phyloP scores from a whole-genome alignment of 2,329 filamentous ascomycete species.

The Davidsoniella eucalypti region DNA sequence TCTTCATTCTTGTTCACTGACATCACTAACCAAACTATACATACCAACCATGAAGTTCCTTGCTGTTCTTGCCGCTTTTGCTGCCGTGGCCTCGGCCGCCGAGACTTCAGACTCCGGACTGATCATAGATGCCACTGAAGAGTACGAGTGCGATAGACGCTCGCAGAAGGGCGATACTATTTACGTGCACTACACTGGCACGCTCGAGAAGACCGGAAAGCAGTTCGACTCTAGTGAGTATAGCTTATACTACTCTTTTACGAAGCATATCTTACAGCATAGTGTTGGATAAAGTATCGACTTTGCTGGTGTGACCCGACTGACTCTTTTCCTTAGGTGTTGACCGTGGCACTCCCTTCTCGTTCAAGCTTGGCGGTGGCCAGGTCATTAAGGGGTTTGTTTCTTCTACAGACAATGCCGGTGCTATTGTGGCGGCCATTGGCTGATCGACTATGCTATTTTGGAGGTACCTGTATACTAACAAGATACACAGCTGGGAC shows the following conservation, averaged over 20 bases:
- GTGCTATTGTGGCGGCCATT: no score
- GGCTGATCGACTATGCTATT: background rate
- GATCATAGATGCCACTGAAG: slow-evolving; percentile 59
- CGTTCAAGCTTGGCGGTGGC: slow-evolving; percentile 62
- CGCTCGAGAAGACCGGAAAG: slow-evolving; percentile 52
- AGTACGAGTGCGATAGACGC: slow-evolving; percentile 66
- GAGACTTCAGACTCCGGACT: slow-evolving; percentile 43
- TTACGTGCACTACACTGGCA: slow-evolving; percentile 78
- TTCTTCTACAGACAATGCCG: background rate
- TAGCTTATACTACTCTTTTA: slow-evolving; percentile 4
- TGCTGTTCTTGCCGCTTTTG: slow-evolving; percentile 33
- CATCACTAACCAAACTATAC: slow-evolving; percentile 7
- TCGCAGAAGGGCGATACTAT: slow-evolving; percentile 61
- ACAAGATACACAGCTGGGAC: slow-evolving; percentile 50
- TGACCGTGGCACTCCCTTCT: slow-evolving; percentile 58
- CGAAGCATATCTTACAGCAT: background rate
- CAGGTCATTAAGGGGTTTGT: slow-evolving; percentile 78
- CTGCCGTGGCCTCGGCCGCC: slow-evolving; percentile 33
- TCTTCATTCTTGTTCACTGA: background rate
- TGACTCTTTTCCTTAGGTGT: slow-evolving; percentile 33
- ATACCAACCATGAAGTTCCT: slow-evolving; percentile 29
- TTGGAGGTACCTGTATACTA: slow-evolving; percentile 13
- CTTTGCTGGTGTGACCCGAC: background rate
- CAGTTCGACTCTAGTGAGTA: slow-evolving; percentile 63
- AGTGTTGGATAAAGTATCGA: background rate